A percentile compares a stretch with the other conserved stretches of the same genome.
Conservation (phyloP, 306 rosid species). For the Astragalus membranaceus region DNA sequence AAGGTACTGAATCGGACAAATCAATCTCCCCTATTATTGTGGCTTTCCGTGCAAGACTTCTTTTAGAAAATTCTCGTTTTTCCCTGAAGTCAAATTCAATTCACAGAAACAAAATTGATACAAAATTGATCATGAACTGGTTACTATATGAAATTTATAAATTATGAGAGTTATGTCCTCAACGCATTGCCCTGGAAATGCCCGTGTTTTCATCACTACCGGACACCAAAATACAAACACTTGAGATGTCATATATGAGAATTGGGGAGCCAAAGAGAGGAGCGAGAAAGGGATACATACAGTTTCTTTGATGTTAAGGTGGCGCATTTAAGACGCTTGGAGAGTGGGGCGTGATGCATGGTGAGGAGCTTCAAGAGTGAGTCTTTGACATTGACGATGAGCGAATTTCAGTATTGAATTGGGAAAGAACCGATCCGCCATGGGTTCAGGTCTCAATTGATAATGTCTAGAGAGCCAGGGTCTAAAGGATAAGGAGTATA, state of each 20-base stretch:
- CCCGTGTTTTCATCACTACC: constrained; percentile 54
- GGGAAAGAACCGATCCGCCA: constrained; percentile 63
- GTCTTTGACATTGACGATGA: constrained; percentile 18
- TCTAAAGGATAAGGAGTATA: too few species aligned
- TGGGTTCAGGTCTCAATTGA: not conserved
- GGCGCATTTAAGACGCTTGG: constrained; percentile 59
- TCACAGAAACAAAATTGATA: constrained; percentile 21
- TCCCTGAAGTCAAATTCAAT: constrained; percentile 27
- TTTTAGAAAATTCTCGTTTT: constrained; percentile 40
- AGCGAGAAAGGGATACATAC: constrained; percentile 9
- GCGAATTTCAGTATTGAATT: constrained; percentile 51
- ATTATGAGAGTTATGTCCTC: constrained; percentile 34
- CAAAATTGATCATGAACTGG: constrained; percentile 4
- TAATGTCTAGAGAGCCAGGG: not conserved
- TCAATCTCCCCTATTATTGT: constrained; percentile 56
- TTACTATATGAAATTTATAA: not conserved
- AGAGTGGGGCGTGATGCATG: constrained; percentile 48
- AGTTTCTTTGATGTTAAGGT: constrained; percentile 69
- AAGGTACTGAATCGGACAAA: constrained; percentile 65
- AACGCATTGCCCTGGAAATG: constrained; percentile 33
- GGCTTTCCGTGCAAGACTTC: constrained; percentile 57
- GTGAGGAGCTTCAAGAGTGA: constrained; percentile 51
- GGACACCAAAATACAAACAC: constrained; percentile 40
- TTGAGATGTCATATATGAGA: constrained; percentile 12
- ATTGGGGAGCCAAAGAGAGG: not conserved